Percentiles rank a stretch among this genome's conserved stretches.
phyloP scores from a whole-genome alignment of 805 yeast species.

The Lipomyces mesembrius region DNA sequence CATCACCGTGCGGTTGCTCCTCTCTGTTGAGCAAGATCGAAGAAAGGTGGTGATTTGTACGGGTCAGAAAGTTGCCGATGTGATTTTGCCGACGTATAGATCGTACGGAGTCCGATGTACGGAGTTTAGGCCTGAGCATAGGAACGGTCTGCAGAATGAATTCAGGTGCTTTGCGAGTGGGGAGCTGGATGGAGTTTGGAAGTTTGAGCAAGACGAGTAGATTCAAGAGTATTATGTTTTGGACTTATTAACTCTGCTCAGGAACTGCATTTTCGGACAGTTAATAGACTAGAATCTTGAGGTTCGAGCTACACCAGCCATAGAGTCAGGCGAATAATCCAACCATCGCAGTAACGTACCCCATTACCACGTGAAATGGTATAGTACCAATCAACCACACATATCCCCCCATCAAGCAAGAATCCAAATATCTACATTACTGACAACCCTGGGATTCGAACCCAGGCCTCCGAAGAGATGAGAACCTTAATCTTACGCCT shows the following conservation, averaged over 20 bases:
- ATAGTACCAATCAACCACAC: too few relatives aligned
- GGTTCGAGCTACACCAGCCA: neutral
- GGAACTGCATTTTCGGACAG: neutral
- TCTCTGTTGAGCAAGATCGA: constrained; percentile 50
- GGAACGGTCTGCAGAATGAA: constrained; percentile 84
- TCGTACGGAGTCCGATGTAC: constrained; percentile 59
- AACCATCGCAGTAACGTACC: too few relatives aligned
- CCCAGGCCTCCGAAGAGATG: constrained; percentile 87
- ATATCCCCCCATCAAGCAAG: too few relatives aligned
- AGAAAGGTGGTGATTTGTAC: constrained; percentile 68
- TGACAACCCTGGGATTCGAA: constrained; percentile 85
- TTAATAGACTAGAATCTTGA: neutral
- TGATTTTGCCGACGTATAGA: constrained; percentile 67
- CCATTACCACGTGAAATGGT: too few relatives aligned
- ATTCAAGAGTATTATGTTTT: neutral
- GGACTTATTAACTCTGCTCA: neutral
- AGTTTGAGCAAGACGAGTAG: constrained; percentile 45
- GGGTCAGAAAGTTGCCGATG: constrained; percentile 81
- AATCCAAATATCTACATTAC: constrained; percentile 21
- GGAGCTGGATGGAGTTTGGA: constrained; percentile 68
- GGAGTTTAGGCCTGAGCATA: constrained; percentile 75
- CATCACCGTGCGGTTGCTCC: constrained; percentile 63
- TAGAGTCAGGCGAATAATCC: too few relatives aligned
- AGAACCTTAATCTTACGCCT: constrained; percentile 78
- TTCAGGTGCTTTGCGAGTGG: constrained; percentile 82